These are phyloP conservation scores for Onygenales sp. DNA, from an alignment of 2,329 filamentous ascomycete genomes.

Conservation along the genomic window DNA sequence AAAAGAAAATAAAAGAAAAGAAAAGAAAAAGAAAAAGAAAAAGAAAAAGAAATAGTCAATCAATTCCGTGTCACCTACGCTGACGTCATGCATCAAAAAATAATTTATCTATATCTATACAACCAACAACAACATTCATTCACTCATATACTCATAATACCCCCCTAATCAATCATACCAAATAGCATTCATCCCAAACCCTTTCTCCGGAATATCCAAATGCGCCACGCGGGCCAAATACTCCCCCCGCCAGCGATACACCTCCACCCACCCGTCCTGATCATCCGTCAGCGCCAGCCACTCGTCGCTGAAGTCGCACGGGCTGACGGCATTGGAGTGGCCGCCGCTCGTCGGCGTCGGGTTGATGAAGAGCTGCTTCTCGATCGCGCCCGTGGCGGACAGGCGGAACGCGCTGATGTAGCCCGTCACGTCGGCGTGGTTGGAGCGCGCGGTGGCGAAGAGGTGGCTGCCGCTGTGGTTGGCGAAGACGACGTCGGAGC, in stretches of 20 bases:
- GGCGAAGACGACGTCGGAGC: conserved; percentile 72
- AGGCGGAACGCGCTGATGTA: conserved; percentile 77
- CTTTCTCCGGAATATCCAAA: conserved; percentile 71
- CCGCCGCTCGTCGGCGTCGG: conserved; percentile 81
- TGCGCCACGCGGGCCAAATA: conserved; percentile 68
- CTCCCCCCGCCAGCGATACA: conserved; percentile 79
- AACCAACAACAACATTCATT: background rate
- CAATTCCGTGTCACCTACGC: too few relatives aligned
- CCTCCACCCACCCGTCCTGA: conserved; percentile 77
- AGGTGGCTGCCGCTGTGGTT: conserved; percentile 63
- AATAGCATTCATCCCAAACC: conserved; percentile 93
- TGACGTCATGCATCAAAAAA: background rate
- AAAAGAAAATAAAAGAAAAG: too few relatives aligned
- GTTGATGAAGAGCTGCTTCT: conserved; percentile 69
- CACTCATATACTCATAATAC: background rate
- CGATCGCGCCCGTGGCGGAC: conserved; percentile 57
- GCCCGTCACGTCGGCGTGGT: conserved; percentile 64
- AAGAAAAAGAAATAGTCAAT: too few relatives aligned
- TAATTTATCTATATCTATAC: background rate
- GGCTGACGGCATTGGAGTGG: conserved; percentile 79
- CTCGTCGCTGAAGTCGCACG: conserved; percentile 75
- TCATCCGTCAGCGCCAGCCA: conserved; percentile 88
- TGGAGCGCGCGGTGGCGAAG: conserved; percentile 75
- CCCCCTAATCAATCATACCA: conserved; percentile 61
- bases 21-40: too few relatives aligned